Base-by-base conservation (phyloP, 1,284 basidiomycete species). In the Uromyces viciae-fabae region DNA sequence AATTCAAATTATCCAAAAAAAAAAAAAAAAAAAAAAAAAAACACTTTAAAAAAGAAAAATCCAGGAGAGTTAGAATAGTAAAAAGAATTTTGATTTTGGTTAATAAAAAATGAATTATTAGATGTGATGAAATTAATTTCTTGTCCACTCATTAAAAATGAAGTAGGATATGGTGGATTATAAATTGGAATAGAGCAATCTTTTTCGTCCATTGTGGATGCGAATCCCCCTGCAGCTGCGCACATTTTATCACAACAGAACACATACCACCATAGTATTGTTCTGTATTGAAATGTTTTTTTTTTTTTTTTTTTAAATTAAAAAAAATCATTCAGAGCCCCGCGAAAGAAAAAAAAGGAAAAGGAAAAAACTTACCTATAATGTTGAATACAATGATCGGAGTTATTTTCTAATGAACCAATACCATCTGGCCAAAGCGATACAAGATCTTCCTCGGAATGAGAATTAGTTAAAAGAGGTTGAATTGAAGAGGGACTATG, bases 221-320 rank as follows among this genome's bases (percentile, higher is more conserved):
- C 69, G 56, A 81, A 81, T 28, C 78, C 78, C 17, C 78, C 78
- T 2, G 78, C 69, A 8, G 68, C 71, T 14, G 78, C 58, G 25
- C 78, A 74, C 40, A 81, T 72, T 43, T 72, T 73, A 15, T 81
- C 78, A 43, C 78, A 81, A 46, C 78, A 81, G 25, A 73, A 81
- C 36, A 74, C 43, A 64, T 81, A 81, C 78, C 78, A 81, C 78
- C 78, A 81, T 25, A 81, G 33, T 4, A 81, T 4, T n/a, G 68
- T 66, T n/a, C 78, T 81, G 54, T 43, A 17, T 28, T 28, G 56
- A 49, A 22, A 22, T 49, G 5, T 62, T 19, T 62, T 33, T 66
- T 69, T 69, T 69, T 69, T n/a, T 64, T 64, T 36, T 22, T 40
- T 22, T 22, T 38, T 38, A n/a, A n/a, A n/a, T n/a, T n/a, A n/a